Base-by-base conservation (phyloP, 1,284 basidiomycete species). In the Kwoniella shivajii region DNA sequence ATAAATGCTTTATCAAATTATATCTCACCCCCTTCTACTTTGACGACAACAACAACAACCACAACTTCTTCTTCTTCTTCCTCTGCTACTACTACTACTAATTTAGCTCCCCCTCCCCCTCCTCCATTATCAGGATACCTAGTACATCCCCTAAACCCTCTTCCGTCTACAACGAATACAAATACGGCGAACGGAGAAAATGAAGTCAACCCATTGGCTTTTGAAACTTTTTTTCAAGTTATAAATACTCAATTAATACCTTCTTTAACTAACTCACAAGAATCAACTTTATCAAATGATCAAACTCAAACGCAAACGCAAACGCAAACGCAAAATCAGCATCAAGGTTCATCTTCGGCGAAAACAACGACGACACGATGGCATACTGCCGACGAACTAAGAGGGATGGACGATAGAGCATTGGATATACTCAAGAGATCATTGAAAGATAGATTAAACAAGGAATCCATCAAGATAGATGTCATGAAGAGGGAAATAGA, bases 91-190 rank as follows among this genome's bases (percentile, higher is more conserved):
- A 54, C 22, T 10, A 24, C 54, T 3, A 20, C 13, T 44, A 27
- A 11, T 30, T 30, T 26, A 45, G n/a, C 37, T 50, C 24, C 45
- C 30, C 24, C 50, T 14, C 26, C 50, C 22, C 48, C 39, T 26
- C 59, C 63, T 1, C 48, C 59, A 26, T 42, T 64, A 4, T 27
- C 64, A 9, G 52, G 63, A 39, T 73, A 66, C 51, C 56, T 72
- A 43, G 65, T 72, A 5, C 73, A 75, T 50, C 71, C 73, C 11
- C 63, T 75, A 5, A 67, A 67, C 37, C 58, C 74, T 30, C 54
- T 76, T 1, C 65, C 70, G 4, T 20, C 48, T 11, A 16, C 42
- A 10, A n/a, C 38, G 20, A 43, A 24, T 16, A 10, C 38, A 6
- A 11, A 16, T n/a, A n/a, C n/a, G 2, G 7, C 33, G 7, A 10